These are phyloP conservation scores for Odontarrhena argentea DNA, from an alignment of 345 rosid genomes.

Conservation along the genomic window DNA sequence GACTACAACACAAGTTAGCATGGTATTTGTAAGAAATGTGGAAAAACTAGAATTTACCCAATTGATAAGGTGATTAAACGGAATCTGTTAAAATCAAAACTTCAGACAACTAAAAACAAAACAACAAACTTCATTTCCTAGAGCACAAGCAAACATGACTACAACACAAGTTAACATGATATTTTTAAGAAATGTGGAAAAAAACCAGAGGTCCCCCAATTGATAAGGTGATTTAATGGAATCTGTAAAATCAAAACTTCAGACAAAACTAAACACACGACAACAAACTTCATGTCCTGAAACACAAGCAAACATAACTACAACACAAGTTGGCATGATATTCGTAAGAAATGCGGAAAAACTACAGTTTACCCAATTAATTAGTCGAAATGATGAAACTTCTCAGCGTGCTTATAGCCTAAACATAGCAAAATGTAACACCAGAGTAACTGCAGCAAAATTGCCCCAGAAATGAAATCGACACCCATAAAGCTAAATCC, in stretches of 20 bases:
- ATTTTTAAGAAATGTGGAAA: neutral
- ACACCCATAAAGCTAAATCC: conserved; percentile 11
- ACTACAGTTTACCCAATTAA: neutral
- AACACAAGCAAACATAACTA: conserved; percentile 22
- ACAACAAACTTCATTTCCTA: conserved; percentile 17
- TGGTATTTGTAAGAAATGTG: neutral
- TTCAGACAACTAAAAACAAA: neutral
- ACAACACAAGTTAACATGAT: conserved; percentile 11
- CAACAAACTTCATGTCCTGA: conserved; percentile 16
- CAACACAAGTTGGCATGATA: conserved; percentile 5
- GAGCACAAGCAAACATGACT: conserved; percentile 20
- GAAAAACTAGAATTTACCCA: too few relatives aligned
- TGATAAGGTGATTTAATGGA: too few relatives aligned
- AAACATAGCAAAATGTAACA: conserved; percentile 12
- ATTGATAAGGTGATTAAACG: too few relatives aligned
- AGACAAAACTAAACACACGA: neutral
- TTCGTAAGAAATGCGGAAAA: neutral
- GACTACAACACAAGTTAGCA: conserved; percentile 17
- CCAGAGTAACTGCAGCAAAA: conserved; percentile 21
- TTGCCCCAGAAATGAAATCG: neutral
- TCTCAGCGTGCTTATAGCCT: conserved; percentile 3
- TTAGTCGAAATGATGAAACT: neutral
- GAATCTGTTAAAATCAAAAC: neutral
- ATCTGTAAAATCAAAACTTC: neutral
- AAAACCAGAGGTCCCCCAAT: too few relatives aligned